Conservation (phyloP, 169 alveolate species). For the Plasmodium inui region DNA sequence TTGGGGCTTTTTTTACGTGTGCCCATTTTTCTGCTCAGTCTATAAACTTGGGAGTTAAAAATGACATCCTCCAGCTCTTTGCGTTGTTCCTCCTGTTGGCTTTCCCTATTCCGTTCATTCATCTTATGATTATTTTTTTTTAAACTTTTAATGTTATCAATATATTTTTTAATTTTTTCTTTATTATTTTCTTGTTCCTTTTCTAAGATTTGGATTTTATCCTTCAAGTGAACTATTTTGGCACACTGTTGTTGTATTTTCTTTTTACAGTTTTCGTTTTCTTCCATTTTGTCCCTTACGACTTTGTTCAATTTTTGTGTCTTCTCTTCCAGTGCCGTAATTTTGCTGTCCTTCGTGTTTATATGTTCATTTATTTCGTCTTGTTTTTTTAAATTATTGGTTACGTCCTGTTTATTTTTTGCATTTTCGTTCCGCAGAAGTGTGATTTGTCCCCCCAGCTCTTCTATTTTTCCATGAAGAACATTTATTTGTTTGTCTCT, state of each 20-base stretch:
- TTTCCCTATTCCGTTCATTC: constrained; percentile 18
- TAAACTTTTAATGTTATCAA: constrained; percentile 27
- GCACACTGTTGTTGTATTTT: constrained; percentile 35
- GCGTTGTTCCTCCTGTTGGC: constrained; percentile 9
- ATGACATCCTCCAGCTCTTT: constrained; percentile 37
- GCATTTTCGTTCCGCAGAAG: constrained; percentile 22
- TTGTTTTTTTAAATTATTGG: constrained; percentile 32
- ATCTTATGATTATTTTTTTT: constrained; percentile 18
- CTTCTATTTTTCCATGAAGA: constrained; percentile 3
- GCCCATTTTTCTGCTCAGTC: constrained; percentile 20
- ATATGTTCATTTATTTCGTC: constrained; percentile 47
- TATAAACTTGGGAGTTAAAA: constrained; percentile 49
- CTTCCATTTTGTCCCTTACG: constrained; percentile 41
- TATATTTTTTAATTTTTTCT: constrained; percentile 50
- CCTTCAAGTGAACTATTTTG: constrained; percentile 10
- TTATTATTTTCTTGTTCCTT: constrained; percentile 22
- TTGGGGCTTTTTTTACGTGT: constrained; percentile 2
- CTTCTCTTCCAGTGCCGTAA: constrained; percentile 17
- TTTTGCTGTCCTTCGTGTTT: constrained; percentile 24
- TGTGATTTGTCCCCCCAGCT: constrained; percentile 6
- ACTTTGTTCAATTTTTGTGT: constrained; percentile 23
- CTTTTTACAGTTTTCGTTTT: constrained; percentile 47
- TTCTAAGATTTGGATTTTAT: constrained; percentile 33
- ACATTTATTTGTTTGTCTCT: constrained; percentile 13
- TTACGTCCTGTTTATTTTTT: constrained; percentile 41